Base-by-base conservation (phyloP, 441 rosid genomes). In the Breynia disticha region DNA sequence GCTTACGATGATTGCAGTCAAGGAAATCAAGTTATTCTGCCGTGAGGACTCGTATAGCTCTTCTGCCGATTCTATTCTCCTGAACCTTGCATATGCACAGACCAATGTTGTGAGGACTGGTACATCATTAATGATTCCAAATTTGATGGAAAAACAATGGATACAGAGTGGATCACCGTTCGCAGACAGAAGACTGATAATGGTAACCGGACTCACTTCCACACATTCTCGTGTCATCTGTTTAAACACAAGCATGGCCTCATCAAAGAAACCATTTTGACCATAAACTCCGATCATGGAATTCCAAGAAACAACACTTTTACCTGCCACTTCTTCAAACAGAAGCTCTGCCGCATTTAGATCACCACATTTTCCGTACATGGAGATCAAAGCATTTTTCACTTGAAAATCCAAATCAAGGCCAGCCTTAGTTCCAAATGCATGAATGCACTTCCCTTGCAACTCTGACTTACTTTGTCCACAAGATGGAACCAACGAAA, bases 221-320 rank as follows among this genome's bases (percentile, higher is more conserved):
- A 70, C 66, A 7, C 48, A 55, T 60, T 56, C 55, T 73, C 59
- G 74, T 10, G 64, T 54, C 93, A 83, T 86, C 54, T 54, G 50
- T 57, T 62, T 83, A 59, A 89, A 86, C 61, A 76, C 64, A 46
- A 67, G 7, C 58, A 81, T 67, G 19, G 83, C 84, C 19, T 79
- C 63, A 19, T 73, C 66, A 44, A 62, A 72, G 4, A 74, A 67
- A 60, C 93, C 81, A 54, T 77, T 76, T 54, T 77, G 76, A 56
- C 80, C 78, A 59, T 76, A 89, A 0, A 83, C 87, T 58, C 86
- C 74, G 24, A 88, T 73, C 86, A 86, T 80, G 7, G 86, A 79
- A 56, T 82, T 84, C 94, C 89, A 84, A 18, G 95, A 79, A 69
- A 77, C 84, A 12, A 68, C 71, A 60, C 56, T 67, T 61, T 60